A percentile compares a stretch with the other conserved stretches of the same genome.
These are phyloP conservation scores for Geranium incanum DNA, from an alignment of 441 rosid genomes.

Conservation along the genomic window DNA sequence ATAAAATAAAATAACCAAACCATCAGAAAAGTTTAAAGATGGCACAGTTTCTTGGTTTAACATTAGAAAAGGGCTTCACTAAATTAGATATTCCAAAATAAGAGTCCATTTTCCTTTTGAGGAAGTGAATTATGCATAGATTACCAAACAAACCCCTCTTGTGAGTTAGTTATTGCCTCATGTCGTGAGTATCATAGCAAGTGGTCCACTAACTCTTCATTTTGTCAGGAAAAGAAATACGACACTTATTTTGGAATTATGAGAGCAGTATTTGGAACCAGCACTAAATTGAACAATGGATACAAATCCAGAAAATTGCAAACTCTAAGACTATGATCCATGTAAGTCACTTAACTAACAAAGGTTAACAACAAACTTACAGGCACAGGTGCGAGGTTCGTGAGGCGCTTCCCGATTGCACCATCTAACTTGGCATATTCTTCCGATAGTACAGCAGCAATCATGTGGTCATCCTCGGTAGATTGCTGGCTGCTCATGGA, in stretches of 20 bases:
- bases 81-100: not conserved
- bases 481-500: slow-evolving; percentile 69
- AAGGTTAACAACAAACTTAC: slow-evolving; percentile 27
- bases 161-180: not conserved
- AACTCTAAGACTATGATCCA: not conserved
- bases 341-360: not conserved
- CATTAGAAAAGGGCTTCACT: not conserved
- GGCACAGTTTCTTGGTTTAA: not conserved
- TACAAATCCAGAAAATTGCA: not conserved
- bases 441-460: slow-evolving; percentile 70
- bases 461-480: slow-evolving; percentile 77
- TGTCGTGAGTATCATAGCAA: not conserved
- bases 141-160: too few relatives aligned
- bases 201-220: too few relatives aligned
- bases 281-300: not conserved
- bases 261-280: not conserved
- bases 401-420: slow-evolving; percentile 69
- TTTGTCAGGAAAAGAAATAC: too few relatives aligned
- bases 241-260: too few relatives aligned
- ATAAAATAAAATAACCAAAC: not conserved
- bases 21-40: not conserved
- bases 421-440: slow-evolving; percentile 65
- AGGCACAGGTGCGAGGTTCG: slow-evolving; percentile 68
- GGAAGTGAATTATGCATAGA: not conserved
- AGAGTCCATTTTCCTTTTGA: not conserved